Base-by-base conservation (phyloP, 2,329 filamentous ascomycete species). In the Nemania serpens region DNA sequence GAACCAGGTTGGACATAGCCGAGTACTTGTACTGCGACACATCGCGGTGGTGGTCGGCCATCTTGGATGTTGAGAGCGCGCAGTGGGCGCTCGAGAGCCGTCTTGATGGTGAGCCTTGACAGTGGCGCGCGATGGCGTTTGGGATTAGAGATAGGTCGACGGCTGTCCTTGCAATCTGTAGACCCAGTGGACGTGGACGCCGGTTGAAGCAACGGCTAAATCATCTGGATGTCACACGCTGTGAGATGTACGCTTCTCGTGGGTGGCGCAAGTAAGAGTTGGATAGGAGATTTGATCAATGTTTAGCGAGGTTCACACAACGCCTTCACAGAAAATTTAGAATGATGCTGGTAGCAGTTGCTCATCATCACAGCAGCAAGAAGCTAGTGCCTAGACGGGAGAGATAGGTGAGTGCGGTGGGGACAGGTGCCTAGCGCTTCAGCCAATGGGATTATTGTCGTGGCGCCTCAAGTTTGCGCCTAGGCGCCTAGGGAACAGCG, bases 1-100 rank as follows among this genome's bases (percentile, higher is more conserved):
- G 91, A 75, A 99, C 95, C 92, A 99, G 90, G 88, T 99, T 99
- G 81, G 95, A 99, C 95, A 99, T 98, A 78, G 91, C 93, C 88
- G 93, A 93, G 86, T 97, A 97, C 80, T 97, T 97, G 86, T 96
- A 97, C 80, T 97, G 93, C 78, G 92, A 93, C 73, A 96, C 91
- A 89, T 95, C 87, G 78, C 86, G 86, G 73, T 88, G 82, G 77
- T 86, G 83, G 76, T 88, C 90, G 77, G 90, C 84, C 91, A 94
- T 93, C 60, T 75, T 83, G 76, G 68, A 41, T 66, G 20, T 2
- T 46, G 39, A 36, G 48, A 34, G 20, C 59, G 65, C 48, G 51
- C 29, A 59, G 55, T 33, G 46, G 59, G 61, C 64, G 47, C 57
- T 56, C 20, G 29, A 55, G 25, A 33, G 5, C 20, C 29, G 53